Percentiles rank a stretch among this genome's conserved stretches.
Evolutionary conservation across 148 eudicot genomes (phyloP).

Genomic region (Limonium bicolor): DNA sequence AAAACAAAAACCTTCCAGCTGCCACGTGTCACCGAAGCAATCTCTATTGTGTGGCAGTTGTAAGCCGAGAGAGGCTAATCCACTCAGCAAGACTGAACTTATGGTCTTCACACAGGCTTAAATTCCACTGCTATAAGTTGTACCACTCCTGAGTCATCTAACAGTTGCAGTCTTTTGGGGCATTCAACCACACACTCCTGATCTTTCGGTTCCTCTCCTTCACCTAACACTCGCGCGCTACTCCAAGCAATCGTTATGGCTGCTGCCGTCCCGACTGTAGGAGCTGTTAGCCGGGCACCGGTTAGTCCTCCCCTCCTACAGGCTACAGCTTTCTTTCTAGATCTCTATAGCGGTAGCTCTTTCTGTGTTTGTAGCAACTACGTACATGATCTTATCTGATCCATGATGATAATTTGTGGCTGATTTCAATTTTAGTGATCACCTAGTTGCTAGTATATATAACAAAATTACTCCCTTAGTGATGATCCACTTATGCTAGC

Average conservation of each 20-base stretch:
- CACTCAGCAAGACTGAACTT: conserved; percentile 9
- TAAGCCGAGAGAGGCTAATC: conserved; percentile 31
- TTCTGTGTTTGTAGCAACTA: no score
- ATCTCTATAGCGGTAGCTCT: neutral
- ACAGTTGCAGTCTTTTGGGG: neutral
- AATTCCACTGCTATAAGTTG: neutral
- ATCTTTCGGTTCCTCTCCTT: neutral
- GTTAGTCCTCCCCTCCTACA: conserved; percentile 20
- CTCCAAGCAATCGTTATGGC: conserved; percentile 23
- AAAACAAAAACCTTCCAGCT: no score
- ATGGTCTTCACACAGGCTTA: conserved; percentile 14
- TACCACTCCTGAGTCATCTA: neutral
- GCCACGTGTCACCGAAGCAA: conserved; percentile 57
- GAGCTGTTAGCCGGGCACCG: conserved; percentile 59
- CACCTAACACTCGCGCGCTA: neutral
- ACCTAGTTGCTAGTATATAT: no score
- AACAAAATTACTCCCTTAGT: no score
- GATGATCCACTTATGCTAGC: no score
- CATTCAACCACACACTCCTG: neutral
- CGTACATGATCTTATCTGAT: no score
- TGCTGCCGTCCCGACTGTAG: conserved; percentile 60
- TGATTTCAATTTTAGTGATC: no score
- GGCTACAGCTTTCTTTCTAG: neutral
- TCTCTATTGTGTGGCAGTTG: conserved; percentile 72
- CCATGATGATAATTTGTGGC: no score